Conservation (phyloP, 2,329 filamentous ascomycete genomes). For the Plectosphaerella plurivora region DNA sequence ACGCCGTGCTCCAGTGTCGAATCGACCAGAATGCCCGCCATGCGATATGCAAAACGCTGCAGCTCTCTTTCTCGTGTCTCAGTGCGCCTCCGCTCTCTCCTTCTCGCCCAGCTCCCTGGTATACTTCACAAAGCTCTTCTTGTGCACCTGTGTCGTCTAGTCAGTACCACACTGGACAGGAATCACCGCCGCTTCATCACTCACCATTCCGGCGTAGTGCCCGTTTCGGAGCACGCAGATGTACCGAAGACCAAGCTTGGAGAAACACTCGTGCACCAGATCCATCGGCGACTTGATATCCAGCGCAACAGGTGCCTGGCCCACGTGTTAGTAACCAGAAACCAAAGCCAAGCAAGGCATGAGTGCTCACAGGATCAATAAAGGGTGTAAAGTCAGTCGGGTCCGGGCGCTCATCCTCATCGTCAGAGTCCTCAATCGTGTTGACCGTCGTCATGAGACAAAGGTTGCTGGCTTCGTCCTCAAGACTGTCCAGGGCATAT, state of each 20-base stretch:
- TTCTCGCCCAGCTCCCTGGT: slow-evolving; percentile 75
- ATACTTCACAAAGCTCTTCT: slow-evolving; percentile 95
- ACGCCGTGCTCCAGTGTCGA: background rate
- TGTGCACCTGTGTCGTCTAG: slow-evolving; percentile 62
- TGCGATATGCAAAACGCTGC: background rate
- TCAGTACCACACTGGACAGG: background rate
- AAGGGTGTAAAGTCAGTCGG: slow-evolving; percentile 85
- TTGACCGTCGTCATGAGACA: slow-evolving; percentile 77
- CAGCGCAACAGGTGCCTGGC: slow-evolving; percentile 73
- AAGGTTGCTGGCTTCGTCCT: slow-evolving; percentile 65
- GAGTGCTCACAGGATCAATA: slow-evolving; percentile 70
- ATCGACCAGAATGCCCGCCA: background rate
- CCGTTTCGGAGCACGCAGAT: slow-evolving; percentile 86
- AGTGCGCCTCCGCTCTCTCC: slow-evolving; percentile 13
- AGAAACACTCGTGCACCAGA: slow-evolving; percentile 93
- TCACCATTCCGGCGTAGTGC: slow-evolving; percentile 80
- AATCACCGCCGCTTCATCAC: slow-evolving; percentile 20
- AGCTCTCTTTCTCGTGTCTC: background rate
- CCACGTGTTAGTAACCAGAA: background rate
- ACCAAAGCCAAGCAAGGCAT: background rate
- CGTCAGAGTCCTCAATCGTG: slow-evolving; percentile 58
- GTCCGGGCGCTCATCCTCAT: slow-evolving; percentile 47
- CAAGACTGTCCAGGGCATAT: slow-evolving; percentile 81
- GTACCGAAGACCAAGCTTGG: slow-evolving; percentile 87
- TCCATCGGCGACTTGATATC: slow-evolving; percentile 91